Evolutionary conservation across 1,139 yeast species (phyloP).

Genomic region (Suhomyces panamericanus): DNA sequence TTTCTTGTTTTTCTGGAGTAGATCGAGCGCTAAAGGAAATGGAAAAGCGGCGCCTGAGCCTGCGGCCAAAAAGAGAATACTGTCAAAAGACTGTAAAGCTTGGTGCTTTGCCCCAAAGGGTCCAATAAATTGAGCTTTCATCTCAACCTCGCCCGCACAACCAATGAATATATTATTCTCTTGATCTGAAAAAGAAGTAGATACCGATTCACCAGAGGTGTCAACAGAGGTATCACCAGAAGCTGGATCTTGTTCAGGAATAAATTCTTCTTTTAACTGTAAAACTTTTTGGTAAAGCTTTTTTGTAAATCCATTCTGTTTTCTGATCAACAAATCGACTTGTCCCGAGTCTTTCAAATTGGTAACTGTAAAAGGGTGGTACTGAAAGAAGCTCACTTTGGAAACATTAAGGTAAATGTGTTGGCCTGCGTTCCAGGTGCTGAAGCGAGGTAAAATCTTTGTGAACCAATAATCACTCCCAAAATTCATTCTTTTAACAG

Average conservation of each 20-base stretch:
- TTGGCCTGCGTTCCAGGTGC: constrained; percentile 52
- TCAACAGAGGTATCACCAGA: not conserved
- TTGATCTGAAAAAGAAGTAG: constrained; percentile 1
- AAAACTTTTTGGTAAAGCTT: constrained; percentile 31
- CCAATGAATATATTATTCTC: constrained; percentile 1
- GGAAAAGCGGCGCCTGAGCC: constrained; percentile 51
- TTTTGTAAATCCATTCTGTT: constrained; percentile 47
- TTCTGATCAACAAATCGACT: constrained; percentile 40
- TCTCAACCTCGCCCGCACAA: constrained; percentile 5
- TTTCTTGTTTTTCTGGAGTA: constrained; percentile 25
- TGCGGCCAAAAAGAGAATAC: constrained; percentile 41
- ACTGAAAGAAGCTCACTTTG: constrained; percentile 38
- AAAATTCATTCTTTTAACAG: constrained; percentile 25
- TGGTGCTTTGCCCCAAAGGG: constrained; percentile 48
- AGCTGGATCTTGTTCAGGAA: not conserved
- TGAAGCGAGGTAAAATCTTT: constrained; percentile 35
- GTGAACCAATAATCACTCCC: constrained; percentile 30
- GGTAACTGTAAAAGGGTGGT: constrained; percentile 51
- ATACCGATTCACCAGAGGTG: not conserved
- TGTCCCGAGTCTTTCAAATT: constrained; percentile 39
- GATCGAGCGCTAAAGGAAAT: constrained; percentile 46
- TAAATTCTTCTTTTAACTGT: constrained; percentile 18
- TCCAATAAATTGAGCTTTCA: constrained; percentile 42
- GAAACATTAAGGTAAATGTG: constrained; percentile 44
- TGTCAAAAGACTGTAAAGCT: constrained; percentile 44